A percentile compares a stretch with the other conserved stretches of the same genome.
Conservation (phyloP, 192 early-diverging fungal genomes). For the Umbelopsis vinacea region DNA sequence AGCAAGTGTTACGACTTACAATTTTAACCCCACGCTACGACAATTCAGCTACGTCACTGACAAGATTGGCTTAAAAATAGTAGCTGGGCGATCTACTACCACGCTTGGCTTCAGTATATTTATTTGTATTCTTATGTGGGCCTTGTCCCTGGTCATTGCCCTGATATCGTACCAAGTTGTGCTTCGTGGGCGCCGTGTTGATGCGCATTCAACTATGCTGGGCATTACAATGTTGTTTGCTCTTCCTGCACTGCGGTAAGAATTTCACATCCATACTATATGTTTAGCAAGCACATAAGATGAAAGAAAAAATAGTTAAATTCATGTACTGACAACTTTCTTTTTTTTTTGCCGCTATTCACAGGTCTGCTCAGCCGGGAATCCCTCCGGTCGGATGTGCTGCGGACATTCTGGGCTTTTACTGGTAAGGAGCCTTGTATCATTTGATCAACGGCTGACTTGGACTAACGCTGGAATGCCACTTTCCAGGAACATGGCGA, state of each 20-base stretch:
- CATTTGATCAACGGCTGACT: too few relatives aligned
- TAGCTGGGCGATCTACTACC: conserved; percentile 47
- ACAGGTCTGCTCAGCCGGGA: conserved; percentile 47
- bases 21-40: conserved; percentile 43
- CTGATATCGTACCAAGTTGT: conserved; percentile 52
- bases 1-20: conserved; percentile 47
- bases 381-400: conserved; percentile 53
- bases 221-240: conserved; percentile 53
- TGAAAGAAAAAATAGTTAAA: too few relatives aligned
- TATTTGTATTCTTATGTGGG: conserved; percentile 56
- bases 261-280: too few relatives aligned
- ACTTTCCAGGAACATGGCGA: conserved; percentile 50
- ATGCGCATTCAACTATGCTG: conserved; percentile 48
- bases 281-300: too few relatives aligned
- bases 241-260: conserved; percentile 33
- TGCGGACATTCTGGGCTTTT: conserved; percentile 50
- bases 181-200: conserved; percentile 39
- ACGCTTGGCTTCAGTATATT: conserved; percentile 54
- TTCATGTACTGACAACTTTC: neutral
- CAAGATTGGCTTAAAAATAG: conserved; percentile 45
- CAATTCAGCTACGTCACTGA: conserved; percentile 29
- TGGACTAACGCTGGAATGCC: neutral
- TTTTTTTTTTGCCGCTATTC: neutral
- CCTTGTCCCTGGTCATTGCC: conserved; percentile 45
- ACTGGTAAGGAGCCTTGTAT: conserved; percentile 37